Conservation (phyloP, 2,329 filamentous ascomycete genomes). For the Fusarium sp. region DNA sequence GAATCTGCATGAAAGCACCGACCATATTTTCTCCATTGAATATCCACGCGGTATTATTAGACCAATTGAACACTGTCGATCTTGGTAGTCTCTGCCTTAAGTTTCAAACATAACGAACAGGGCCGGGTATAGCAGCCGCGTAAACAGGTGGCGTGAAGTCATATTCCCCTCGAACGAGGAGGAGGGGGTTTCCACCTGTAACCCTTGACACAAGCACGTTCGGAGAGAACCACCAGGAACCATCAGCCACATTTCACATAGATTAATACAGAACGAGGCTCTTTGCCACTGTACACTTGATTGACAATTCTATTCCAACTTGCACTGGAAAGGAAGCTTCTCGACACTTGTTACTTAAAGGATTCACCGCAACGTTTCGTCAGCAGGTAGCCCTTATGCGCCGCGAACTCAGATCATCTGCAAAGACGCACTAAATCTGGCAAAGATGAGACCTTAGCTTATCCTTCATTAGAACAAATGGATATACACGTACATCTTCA, state of each 20-base stretch:
- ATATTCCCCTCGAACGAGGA: neutral
- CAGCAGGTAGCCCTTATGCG: constrained; percentile 7
- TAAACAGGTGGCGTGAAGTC: constrained; percentile 27
- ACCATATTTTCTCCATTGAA: constrained; percentile 5
- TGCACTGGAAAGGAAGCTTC: neutral
- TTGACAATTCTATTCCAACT: neutral
- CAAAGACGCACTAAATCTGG: neutral
- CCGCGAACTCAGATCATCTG: neutral
- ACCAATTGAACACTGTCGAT: constrained; percentile 17
- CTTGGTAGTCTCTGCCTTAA: constrained; percentile 4
- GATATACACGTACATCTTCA: neutral
- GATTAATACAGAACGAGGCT: constrained; percentile 12
- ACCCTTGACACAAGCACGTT: constrained; percentile 12
- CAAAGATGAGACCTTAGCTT: neutral
- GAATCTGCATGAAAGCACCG: constrained; percentile 14
- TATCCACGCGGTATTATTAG: neutral
- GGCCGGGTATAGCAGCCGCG: constrained; percentile 19
- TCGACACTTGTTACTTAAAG: neutral
- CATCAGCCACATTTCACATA: constrained; percentile 28
- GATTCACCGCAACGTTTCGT: constrained; percentile 23
- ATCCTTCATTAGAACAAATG: neutral
- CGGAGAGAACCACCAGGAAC: neutral
- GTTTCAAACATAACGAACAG: constrained; percentile 22
- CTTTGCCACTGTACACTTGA: neutral
- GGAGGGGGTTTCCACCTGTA: constrained; percentile 14